Conservation (phyloP, 1,284 basidiomycete species). For the Ceratorhiza oryzae-sativae region DNA sequence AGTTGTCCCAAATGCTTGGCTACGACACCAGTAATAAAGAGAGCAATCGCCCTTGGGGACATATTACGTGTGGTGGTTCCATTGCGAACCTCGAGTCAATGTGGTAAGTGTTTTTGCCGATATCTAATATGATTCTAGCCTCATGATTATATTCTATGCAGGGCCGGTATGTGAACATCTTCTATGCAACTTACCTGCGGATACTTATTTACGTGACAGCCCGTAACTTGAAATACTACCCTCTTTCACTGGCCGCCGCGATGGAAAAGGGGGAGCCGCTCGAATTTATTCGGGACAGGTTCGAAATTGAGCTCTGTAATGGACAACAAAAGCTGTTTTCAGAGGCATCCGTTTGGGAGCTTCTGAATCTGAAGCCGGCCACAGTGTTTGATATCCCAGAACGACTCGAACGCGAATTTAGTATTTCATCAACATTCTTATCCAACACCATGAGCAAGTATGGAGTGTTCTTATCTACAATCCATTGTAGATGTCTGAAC, state of each 20-base stretch:
- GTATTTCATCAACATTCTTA: slow-evolving; percentile 47
- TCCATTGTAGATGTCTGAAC: background rate
- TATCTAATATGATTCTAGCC: background rate
- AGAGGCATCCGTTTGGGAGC: slow-evolving; percentile 49
- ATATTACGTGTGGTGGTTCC: slow-evolving; percentile 57
- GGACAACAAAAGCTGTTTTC: slow-evolving; percentile 46
- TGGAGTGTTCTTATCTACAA: slow-evolving; percentile 33
- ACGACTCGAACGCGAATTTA: slow-evolving; percentile 48
- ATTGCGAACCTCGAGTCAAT: slow-evolving; percentile 60
- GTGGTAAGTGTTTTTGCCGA: slow-evolving; percentile 50
- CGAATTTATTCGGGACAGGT: slow-evolving; percentile 48
- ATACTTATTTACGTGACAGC: slow-evolving; percentile 33
- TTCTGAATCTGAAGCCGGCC: slow-evolving; percentile 50
- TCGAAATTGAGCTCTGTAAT: slow-evolving; percentile 48
- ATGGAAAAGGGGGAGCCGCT: slow-evolving; percentile 48
- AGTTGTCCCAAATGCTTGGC: slow-evolving; percentile 56
- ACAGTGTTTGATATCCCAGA: slow-evolving; percentile 48
- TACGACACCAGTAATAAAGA: slow-evolving; percentile 45
- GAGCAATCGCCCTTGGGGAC: slow-evolving; percentile 52
- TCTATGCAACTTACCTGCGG: background rate
- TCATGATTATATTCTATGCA: slow-evolving; percentile 1
- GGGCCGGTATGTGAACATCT: slow-evolving; percentile 42
- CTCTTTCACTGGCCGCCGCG: slow-evolving; percentile 51
- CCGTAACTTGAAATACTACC: slow-evolving; percentile 56
- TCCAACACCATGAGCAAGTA: slow-evolving; percentile 48